Evolutionary conservation across 305 asterid genomes (phyloP), one percentile per base, ranked within the genome.

Genomic region (Solanum hybrid): DNA sequence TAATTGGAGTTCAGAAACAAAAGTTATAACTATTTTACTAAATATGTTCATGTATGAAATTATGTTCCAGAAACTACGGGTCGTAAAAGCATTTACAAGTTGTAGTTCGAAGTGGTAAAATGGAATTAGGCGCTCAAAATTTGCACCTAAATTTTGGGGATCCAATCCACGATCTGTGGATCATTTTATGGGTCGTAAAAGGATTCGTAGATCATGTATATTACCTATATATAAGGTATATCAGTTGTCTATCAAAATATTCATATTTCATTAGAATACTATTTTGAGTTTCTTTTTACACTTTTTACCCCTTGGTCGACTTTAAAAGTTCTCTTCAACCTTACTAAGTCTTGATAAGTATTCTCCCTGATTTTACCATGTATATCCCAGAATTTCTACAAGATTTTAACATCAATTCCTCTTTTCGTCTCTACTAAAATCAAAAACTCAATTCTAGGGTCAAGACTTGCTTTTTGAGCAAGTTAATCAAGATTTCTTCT

Each of bases 71-170:
- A 31, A 31, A 31, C 4, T 31, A 31, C 33, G 33, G 33, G 4
- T 31, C 33, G 33, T 31, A 31, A 31, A 31, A 31, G 33, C 33
- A 31, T 31, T 31, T 31, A 31, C 33, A 31, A 2, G 67, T 0
- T 8, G n/a, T 57, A 57, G 10, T 57, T 57, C 8, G 10, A 57
- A 57, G 10, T 57, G 4, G 67, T 57, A 57, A 57, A 57, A 57
- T 57, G 67, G 67, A 8, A 57, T 18, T 18, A 57, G 67, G 2
- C 2, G 67, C 67, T 57, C n/a, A 57, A 57, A 57, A 13, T 57
- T 57, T 16, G 67, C n/a, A 57, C 9, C 0, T 2, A 6, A 57
- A 18, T 18, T 18, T 3, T 18, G 20, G 0, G n/a, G n/a, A 57
- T 57, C 67, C 10, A 3, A 57, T 18, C 9, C 18, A 14, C 3